phyloP scores from a whole-genome alignment of 1,139 yeast genomes.

The Scheffersomyces parashehatae region DNA sequence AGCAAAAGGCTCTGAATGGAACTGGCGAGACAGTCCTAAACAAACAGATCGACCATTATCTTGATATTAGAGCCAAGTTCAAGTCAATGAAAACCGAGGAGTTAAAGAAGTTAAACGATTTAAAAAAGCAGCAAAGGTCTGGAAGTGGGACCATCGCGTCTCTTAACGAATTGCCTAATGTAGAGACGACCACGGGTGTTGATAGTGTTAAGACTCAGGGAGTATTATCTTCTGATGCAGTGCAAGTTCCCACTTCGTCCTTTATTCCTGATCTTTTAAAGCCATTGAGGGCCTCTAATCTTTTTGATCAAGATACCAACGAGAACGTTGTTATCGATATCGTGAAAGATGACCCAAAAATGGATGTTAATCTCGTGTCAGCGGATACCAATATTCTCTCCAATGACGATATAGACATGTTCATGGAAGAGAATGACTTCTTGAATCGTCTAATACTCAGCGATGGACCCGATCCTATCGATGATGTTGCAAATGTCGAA shows the following conservation, averaged over 20 bases:
- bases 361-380: not conserved
- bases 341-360: not conserved
- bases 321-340: constrained; percentile 8
- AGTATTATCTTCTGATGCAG: not conserved
- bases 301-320: constrained; percentile 16
- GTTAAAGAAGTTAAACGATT: constrained; percentile 11
- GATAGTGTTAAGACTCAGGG: not conserved
- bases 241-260: constrained; percentile 2
- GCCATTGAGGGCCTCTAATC: constrained; percentile 21
- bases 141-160: not conserved
- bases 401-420: constrained; percentile 11
- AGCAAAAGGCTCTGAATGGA: constrained; percentile 16
- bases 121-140: constrained; percentile 7
- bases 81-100: constrained; percentile 20
- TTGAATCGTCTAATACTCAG: constrained; percentile 1
- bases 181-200: not conserved
- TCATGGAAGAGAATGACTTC: constrained; percentile 17
- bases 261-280: constrained; percentile 24
- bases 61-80: constrained; percentile 29
- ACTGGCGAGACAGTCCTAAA: constrained; percentile 23
- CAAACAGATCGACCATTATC: constrained; percentile 37
- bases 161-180: not conserved
- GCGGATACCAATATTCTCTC: not conserved
- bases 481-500: not conserved
- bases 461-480: not conserved